Conservation (phyloP, 768 basidiomycete species). For the Amanita inopinata region DNA sequence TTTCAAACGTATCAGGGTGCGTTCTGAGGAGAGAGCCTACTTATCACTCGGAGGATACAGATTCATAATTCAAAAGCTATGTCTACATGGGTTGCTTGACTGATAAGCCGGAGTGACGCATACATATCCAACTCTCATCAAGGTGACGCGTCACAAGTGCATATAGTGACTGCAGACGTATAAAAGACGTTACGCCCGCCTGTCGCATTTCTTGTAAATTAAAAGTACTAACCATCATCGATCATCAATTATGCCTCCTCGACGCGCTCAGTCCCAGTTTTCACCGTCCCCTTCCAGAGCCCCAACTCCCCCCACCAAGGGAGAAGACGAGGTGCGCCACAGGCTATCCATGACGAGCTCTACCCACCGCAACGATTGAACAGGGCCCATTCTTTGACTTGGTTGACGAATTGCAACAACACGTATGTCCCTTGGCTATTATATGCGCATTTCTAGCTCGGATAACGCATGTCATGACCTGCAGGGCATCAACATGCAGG, state of each 20-base stretch:
- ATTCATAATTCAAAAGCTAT: no score
- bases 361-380: not conserved
- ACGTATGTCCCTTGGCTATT: constrained; percentile 32
- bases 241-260: constrained; percentile 32
- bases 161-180: constrained; percentile 2
- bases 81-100: no score
- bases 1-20: not conserved
- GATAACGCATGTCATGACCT: constrained; percentile 7
- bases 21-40: no score
- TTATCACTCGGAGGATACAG: no score
- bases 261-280: constrained; percentile 39
- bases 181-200: not conserved
- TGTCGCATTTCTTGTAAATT: not conserved
- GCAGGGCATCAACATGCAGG: constrained; percentile 96
- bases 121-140: not conserved
- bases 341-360: not conserved
- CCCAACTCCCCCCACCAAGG: constrained; percentile 30
- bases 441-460: constrained; percentile 12
- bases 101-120: not conserved
- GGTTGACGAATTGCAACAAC: constrained; percentile 79
- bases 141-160: constrained; percentile 4
- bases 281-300: constrained; percentile 41
- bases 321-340: constrained; percentile 29
- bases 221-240: not conserved
- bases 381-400: constrained; percentile 62